phyloP scores from a whole-genome alignment of 208 protist species.

The Wallacemonas sp. region DNA sequence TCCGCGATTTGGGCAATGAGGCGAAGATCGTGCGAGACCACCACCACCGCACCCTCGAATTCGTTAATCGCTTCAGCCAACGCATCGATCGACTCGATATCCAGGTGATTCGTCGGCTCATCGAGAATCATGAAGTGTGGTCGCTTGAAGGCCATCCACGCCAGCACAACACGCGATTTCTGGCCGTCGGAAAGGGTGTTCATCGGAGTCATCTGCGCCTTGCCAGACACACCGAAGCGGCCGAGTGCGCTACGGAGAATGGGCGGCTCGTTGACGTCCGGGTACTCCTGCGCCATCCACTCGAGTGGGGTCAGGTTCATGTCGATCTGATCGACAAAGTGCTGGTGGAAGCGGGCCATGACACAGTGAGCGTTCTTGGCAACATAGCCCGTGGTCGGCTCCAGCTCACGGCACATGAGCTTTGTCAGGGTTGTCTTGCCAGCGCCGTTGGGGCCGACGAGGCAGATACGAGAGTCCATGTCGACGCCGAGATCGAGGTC shows the following conservation, averaged over 20 bases:
- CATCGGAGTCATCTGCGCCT: slow-evolving; percentile 91
- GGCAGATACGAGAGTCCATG: slow-evolving; percentile 94
- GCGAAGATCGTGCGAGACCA: slow-evolving; percentile 96
- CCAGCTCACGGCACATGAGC: slow-evolving; percentile 93
- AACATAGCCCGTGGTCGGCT: slow-evolving; percentile 89
- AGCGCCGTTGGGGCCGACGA: slow-evolving; percentile 97
- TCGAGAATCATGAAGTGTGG: slow-evolving; percentile 97
- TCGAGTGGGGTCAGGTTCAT: slow-evolving; percentile 91
- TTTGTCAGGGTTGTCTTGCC: slow-evolving; percentile 97
- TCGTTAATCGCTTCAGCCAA: slow-evolving; percentile 91
- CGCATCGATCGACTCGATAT: slow-evolving; percentile 97
- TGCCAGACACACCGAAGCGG: slow-evolving; percentile 91
- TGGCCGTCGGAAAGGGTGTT: slow-evolving; percentile 95
- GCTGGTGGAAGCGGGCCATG: slow-evolving; percentile 96
- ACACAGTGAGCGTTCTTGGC: slow-evolving; percentile 91
- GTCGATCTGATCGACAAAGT: slow-evolving; percentile 96
- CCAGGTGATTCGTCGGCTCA: slow-evolving; percentile 98
- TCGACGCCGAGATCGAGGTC: slow-evolving; percentile 94
- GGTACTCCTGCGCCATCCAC: slow-evolving; percentile 94
- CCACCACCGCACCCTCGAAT: slow-evolving; percentile 94
- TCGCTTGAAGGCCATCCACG: slow-evolving; percentile 91
- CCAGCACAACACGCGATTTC: slow-evolving; percentile 96
- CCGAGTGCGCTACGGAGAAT: slow-evolving; percentile 93
- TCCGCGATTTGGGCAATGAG: slow-evolving; percentile 95
- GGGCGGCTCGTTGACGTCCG: slow-evolving; percentile 77